Base-by-base conservation (phyloP, 768 basidiomycete species). In the Pisolithus sp. region DNA sequence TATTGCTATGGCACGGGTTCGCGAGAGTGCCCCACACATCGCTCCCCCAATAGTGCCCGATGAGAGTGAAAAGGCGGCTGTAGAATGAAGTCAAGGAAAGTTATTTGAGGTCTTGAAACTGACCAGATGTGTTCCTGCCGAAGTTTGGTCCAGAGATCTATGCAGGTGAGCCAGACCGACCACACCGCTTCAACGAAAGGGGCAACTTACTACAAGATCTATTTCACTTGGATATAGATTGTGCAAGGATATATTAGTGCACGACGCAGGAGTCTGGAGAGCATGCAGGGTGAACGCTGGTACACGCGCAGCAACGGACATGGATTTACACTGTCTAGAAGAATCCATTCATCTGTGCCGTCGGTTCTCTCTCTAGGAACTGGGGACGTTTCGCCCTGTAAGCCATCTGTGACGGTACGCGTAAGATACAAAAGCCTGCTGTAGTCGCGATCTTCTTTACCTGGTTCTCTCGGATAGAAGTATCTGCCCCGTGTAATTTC, bases 31-130 rank as follows among this genome's bases (percentile, higher is more conserved):
- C 20, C 86, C 84, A 24, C 88, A 88, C 66, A 97, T 73, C 15
- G 94, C 88, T 3, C 93, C 93, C 37, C 94, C 94, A 55, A 98
- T 76, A 2, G 94, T 97, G 2, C 94, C 94, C 26, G 90, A 93
- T 1, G 92, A 93, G 40, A 97, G 76, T 3, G 87, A 78, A 65
- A 93, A 92, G 1, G 93, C 93, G 36, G 90, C 89, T 83, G 63
- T 40, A 20, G 30, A 40, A 15, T 20, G 1, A 12, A 26, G 26
- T 47, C 48, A 52, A 31, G 13, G 31, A 15, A 13, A 13, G 31
- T 34, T 34, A 1, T 5, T 34, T 5, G 12, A 34, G 13, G 12
- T 34, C 12, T 34, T 34, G 31, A 34, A 34, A 34, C 31, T 48
- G 58, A 86, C 89, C 73, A 53, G 89, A 90, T 15, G 85, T 87